A percentile compares a stretch with the other conserved stretches of the same genome.
These are phyloP conservation scores for Aureobasidium subglaciale DNA, from an alignment of 2,329 filamentous ascomycete species.

Conservation along the genomic window DNA sequence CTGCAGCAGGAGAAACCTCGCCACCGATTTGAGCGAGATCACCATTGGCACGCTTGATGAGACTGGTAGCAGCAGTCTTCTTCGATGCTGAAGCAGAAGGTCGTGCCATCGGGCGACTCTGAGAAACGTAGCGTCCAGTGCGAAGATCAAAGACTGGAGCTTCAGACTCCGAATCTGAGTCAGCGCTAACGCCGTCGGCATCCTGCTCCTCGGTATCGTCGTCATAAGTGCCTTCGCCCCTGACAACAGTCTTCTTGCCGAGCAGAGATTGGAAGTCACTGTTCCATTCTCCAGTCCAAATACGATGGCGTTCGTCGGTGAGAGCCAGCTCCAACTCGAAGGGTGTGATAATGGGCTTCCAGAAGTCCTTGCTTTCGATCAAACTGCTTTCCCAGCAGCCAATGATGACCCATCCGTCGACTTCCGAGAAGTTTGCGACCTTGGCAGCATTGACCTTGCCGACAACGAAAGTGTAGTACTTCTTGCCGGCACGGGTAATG, in stretches of 20 bases:
- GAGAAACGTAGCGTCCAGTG: slow-evolving; percentile 74
- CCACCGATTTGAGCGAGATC: slow-evolving; percentile 78
- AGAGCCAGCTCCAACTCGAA: slow-evolving; percentile 82
- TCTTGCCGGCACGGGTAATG: slow-evolving; percentile 79
- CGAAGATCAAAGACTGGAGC: slow-evolving; percentile 88
- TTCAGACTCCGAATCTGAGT: slow-evolving; percentile 61
- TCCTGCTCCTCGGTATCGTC: slow-evolving; percentile 34
- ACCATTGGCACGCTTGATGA: slow-evolving; percentile 59
- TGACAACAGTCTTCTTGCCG: slow-evolving; percentile 26
- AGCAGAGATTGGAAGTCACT: slow-evolving; percentile 72
- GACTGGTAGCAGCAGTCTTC: slow-evolving; percentile 23
- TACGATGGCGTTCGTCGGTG: slow-evolving; percentile 62
- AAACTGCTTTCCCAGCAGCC: slow-evolving; percentile 97
- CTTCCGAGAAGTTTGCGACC: slow-evolving; percentile 89
- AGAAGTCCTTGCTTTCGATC: slow-evolving; percentile 84
- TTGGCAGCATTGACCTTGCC: slow-evolving; percentile 95
- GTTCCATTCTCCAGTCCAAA: slow-evolving; percentile 87
- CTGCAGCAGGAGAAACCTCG: slow-evolving; percentile 82
- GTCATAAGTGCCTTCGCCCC: slow-evolving; percentile 20
- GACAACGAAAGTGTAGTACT: slow-evolving; percentile 92
- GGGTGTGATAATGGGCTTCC: slow-evolving; percentile 83
- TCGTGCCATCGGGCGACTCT: slow-evolving; percentile 63
- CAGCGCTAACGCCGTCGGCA: slow-evolving; percentile 51
- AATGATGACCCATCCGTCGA: slow-evolving; percentile 94
- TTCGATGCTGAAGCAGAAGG: slow-evolving; percentile 14